Base-by-base conservation (phyloP, 768 basidiomycete genomes). In the Amanita molliuscula region DNA sequence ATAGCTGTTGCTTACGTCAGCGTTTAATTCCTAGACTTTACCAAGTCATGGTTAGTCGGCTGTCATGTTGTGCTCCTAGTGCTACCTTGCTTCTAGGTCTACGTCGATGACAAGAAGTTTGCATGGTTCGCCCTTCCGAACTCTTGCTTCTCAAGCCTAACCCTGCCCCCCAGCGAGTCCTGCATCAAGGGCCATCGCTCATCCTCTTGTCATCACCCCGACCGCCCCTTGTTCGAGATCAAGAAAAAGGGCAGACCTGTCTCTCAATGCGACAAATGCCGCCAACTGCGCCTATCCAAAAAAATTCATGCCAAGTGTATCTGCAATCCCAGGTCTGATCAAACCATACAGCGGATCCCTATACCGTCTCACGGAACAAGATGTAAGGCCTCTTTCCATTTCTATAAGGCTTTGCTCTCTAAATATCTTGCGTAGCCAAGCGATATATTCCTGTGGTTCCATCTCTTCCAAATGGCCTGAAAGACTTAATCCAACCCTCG, bases 151-250 rank as follows among this genome's bases (percentile, higher is more conserved):
- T 6, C 20, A 15, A 43, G 51, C 45, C 55, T 31, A 55, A 55
- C 45, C 18, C 28, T 15, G 31, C 35, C 44, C 31, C 29, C 18
- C 58, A 93, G 92, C 65, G 87, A 86, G 70, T 84, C 89, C 10
- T 96, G 93, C 65, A 93, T 94, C 62, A 93, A 93, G 67, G 93
- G 93, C 0, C 92, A 96, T 60, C 82, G 93, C 47, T 93, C 92
- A 10, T 91, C 90, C 2, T 80, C 80, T 11, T 96, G 93, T 63
- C 77, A 77, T 43, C 93, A 96, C 61, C 81, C 81, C 26, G 88
- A 91, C 57, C 74, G 93, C 16, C 90, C 91, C 3, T 72, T 96
- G n/a, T 92, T 88, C 54, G 89, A 94, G 63, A 82, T 95, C 52
- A 89, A 92, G 74, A 88, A 86, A 72, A 93, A 95, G 62, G 93